Evolutionary conservation across 2,329 filamentous ascomycete genomes (phyloP), one percentile per base, ranked within the genome.

Genomic region (Cercospora brassicicola): DNA sequence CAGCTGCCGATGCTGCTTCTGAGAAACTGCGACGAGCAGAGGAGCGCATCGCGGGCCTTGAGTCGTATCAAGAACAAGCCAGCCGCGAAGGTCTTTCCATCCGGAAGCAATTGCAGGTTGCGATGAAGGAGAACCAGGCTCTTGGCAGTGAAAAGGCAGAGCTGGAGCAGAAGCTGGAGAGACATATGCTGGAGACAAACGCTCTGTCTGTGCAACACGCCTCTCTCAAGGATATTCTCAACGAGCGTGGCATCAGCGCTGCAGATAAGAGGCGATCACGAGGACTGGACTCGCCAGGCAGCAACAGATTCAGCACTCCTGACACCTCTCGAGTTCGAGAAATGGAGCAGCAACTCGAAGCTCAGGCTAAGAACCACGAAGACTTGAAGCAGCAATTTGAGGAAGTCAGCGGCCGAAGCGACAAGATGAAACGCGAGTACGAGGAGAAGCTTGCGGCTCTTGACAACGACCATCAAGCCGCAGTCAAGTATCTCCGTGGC

Each of bases 391-490:
- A 88, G 66, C 86, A 86, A 3, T 93, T 93, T 71, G 92, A 95
- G 69, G 84, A 87, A 39, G 92, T 94, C 72, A 91, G 93, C 67
- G 84, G 87, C 45, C 91, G 94, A 64, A 89, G 92, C 68, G 91
- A 95, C 73, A 92, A 96, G 76, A 90, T 93, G n/a, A 94, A 96
- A 78, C 86, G 89, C 65, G 88, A 91, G 57, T 98, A 96, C 82
- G 91, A 94, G 70, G 94, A 97, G 78, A 97, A 97, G 80, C 86
- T 99, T 62, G 88, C 92, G 67, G 94, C 97, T 77, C 88, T 99
- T 33, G 94, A 98, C 81, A 96, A 94, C 78, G 95, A 99, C 79
- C 97, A 99, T 78, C 93, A 97, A 80, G 97, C 95, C 51, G 94
- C 95, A 15, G 94, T 98, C 60, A 95, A 97, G 80, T 99, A 99